Base-by-base conservation (phyloP, 2,329 filamentous ascomycete species). In the Venturia aucupariae region DNA sequence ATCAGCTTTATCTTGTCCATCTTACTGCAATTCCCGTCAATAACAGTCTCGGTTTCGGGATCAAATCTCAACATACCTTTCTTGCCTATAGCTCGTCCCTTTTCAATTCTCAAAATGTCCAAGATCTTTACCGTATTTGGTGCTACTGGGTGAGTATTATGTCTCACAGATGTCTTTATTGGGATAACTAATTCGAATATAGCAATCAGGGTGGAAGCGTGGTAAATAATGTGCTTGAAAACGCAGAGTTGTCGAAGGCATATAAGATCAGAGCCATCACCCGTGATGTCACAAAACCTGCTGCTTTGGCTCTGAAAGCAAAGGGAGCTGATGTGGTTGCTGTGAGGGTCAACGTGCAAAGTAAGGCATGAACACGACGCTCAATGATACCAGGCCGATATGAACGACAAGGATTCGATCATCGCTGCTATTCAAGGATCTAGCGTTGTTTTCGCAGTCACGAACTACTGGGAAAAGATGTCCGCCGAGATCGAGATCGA, bases 131-230 rank as follows among this genome's bases (percentile, higher is more conserved):
- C 80, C 55, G 77, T 87, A 15, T 81, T 86, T 68, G 84, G 84
- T 35, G 81, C 83, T 54, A 86, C 84, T 22, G 83, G 41, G 41
- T 44, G 2, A 4, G 41, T 19, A 19, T 19, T 19, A 1, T 19
- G 41, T 17, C 41, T 44, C 19, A 4, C 6, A 17, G 11, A 15
- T 44, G 19, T 15, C 7, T 6, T 44, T 11, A 44, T 44, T 4
- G 41, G n/a, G n/a, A n/a, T n/a, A 19, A 44, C 41, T 44, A 19
- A 44, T 44, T 5, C 41, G 41, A 5, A 19, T 19, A 44, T 44
- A 44, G 84, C 65, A 80, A 81, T 65, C 85, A 88, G 73, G 85
- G 85, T 60, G 80, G 82, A 67, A 82, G 81, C 10, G 77, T 86
- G 57, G 79, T 83, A 61, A 71, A 75, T 39, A 69, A 70, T 46